Conservation (phyloP, 495 filamentous ascomycete genomes). For the Aspergillus nanangensis region DNA sequence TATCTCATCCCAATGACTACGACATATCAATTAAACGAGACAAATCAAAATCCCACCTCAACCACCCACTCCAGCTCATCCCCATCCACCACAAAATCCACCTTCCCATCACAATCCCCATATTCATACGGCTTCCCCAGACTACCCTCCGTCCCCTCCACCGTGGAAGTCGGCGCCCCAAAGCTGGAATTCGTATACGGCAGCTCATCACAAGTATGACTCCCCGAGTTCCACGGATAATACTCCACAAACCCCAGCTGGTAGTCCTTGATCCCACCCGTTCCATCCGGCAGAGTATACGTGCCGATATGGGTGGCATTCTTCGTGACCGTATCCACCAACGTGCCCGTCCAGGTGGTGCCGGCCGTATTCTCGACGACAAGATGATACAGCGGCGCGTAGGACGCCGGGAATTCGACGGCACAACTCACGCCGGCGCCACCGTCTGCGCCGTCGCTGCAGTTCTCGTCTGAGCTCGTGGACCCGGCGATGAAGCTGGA, state of each 20-base stretch:
- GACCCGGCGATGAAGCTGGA: conserved; percentile 24
- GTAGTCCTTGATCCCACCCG: conserved; percentile 12
- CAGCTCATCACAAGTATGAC: conserved; percentile 16
- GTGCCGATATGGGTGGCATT: conserved; percentile 18
- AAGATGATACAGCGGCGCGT: conserved; percentile 14
- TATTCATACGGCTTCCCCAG: conserved; percentile 22
- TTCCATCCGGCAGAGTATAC: conserved; percentile 18
- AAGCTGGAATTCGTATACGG: conserved; percentile 19
- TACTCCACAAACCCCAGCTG: conserved; percentile 27
- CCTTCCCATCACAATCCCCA: conserved; percentile 26
- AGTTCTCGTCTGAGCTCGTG: conserved; percentile 15
- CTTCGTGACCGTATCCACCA: conserved; percentile 17
- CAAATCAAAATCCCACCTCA: conserved; percentile 18
- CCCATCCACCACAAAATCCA: conserved; percentile 10
- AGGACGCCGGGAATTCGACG: conserved; percentile 15
- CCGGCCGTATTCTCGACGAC: conserved; percentile 19
- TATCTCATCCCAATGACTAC: too few species aligned
- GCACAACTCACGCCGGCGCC: conserved; percentile 24
- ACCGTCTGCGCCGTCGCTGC: conserved; percentile 24
- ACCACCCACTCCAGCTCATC: conserved; percentile 9
- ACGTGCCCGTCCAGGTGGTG: conserved; percentile 22
- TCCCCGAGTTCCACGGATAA: conserved; percentile 18
- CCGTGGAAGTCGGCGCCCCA: conserved; percentile 9
- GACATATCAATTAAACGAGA: neutral
- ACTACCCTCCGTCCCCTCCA: conserved; percentile 3